Conservation (phyloP, 2,329 filamentous ascomycete genomes). For the Colletotrichum chrysophilum region DNA sequence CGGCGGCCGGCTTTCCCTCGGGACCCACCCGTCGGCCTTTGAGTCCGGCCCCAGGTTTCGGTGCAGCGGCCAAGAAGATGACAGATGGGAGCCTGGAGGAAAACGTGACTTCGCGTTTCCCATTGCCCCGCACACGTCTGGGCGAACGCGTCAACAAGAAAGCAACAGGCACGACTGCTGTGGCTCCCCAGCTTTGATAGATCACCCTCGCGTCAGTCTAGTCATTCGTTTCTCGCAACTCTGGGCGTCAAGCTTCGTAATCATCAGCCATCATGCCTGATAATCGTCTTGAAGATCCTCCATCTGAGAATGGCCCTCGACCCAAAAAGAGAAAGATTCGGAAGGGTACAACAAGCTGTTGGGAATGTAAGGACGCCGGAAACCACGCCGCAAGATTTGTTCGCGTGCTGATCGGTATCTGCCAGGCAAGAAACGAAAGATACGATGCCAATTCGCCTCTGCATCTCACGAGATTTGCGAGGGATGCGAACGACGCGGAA, state of each 20-base stretch:
- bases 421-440: constrained; percentile 51
- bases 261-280: neutral
- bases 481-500: constrained; percentile 49
- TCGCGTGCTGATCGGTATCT: neutral
- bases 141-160: neutral
- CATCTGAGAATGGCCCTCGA: neutral
- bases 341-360: constrained; percentile 61
- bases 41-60: neutral
- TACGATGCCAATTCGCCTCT: constrained; percentile 49
- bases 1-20: neutral
- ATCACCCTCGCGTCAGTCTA: neutral
- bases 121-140: neutral
- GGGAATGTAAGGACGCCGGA: constrained; percentile 48
- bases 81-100: neutral
- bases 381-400: fast-evolving
- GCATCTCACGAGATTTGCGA: constrained; percentile 44
- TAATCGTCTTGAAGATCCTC: neutral
- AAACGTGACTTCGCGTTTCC: neutral
- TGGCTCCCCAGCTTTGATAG: neutral
- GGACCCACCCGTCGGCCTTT: neutral
- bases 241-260: neutral
- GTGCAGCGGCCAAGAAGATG: neutral
- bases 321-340: constrained; percentile 40
- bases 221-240: neutral
- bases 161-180: neutral